Conservation (phyloP, 768 basidiomycete species). For the Rhodosporidiobolus odoratus region DNA sequence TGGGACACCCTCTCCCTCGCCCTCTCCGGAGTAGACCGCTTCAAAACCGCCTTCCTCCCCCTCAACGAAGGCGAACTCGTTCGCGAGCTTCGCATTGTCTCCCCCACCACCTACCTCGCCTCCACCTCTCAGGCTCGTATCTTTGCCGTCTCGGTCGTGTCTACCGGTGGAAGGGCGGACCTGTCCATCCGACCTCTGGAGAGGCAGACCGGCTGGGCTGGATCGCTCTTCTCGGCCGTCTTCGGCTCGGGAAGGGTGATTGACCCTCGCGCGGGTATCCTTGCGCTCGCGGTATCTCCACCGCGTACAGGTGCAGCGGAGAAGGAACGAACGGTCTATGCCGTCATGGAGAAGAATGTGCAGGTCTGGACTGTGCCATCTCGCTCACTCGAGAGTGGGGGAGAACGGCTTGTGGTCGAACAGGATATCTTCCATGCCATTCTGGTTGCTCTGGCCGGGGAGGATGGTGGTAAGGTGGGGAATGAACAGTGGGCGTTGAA, state of each 20-base stretch:
- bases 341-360: constrained; percentile 37
- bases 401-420: constrained; percentile 32
- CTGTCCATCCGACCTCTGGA: constrained; percentile 40
- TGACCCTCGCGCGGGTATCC: constrained; percentile 38
- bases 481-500: constrained; percentile 42
- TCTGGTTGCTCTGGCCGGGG: constrained; percentile 36
- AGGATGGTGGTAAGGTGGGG: constrained; percentile 42
- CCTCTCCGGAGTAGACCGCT: constrained; percentile 46
- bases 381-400: constrained; percentile 7
- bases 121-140: constrained; percentile 43
- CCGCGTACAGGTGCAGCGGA: constrained; percentile 20
- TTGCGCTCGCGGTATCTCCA: constrained; percentile 33
- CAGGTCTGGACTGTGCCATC: constrained; percentile 36
- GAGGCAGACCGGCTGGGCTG: constrained; percentile 44
- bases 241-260: constrained; percentile 35
- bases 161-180: constrained; percentile 42
- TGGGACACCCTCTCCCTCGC: constrained; percentile 68
- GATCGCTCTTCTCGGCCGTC: constrained; percentile 42
- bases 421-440: constrained; percentile 26
- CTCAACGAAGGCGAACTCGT: constrained; percentile 43
- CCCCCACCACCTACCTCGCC: constrained; percentile 40
- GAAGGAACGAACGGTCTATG: constrained; percentile 40
- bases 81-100: constrained; percentile 22
- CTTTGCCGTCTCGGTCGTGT: constrained; percentile 42
- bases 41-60: constrained; percentile 31